phyloP scores from a whole-genome alignment of 2,329 filamentous ascomycete genomes.

The Hypomyces perniciosus region DNA sequence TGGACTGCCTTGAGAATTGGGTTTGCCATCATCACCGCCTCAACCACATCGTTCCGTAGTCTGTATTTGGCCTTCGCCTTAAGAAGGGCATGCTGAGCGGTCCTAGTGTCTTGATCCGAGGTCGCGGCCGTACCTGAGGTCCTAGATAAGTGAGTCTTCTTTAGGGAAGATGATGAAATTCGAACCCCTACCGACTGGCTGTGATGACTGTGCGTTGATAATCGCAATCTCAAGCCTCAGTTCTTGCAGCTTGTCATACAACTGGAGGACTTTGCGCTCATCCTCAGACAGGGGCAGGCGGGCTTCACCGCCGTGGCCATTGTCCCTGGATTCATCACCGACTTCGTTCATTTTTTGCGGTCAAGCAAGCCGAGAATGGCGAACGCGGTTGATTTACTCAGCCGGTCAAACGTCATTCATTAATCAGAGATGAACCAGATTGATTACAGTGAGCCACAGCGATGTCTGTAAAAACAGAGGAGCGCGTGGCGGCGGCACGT shows the following conservation, averaged over 20 bases:
- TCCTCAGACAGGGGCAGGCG: conserved; percentile 55
- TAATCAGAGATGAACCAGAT: no score
- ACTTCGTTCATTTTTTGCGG: conserved; percentile 22
- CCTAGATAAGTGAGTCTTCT: background rate
- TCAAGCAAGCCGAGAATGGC: background rate
- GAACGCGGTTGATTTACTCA: conserved; percentile 1
- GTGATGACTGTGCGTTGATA: conserved; percentile 43
- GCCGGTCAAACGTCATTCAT: background rate
- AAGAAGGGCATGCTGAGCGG: conserved; percentile 60
- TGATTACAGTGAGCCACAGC: no score
- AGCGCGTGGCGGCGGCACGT: background rate
- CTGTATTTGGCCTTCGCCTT: conserved; percentile 65
- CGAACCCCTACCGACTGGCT: conserved; percentile 29
- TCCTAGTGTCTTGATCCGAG: conserved; percentile 44
- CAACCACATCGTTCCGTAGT: conserved; percentile 62
- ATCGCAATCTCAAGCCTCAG: conserved; percentile 67
- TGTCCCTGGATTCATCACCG: conserved; percentile 23
- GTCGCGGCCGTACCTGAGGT: conserved; percentile 16
- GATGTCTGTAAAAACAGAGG: no score
- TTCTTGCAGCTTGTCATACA: conserved; percentile 67
- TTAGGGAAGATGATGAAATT: background rate
- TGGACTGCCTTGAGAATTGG: conserved; percentile 76
- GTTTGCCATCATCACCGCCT: conserved; percentile 64
- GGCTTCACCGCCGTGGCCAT: conserved; percentile 28
- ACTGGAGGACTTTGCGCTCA: conserved; percentile 59